phyloP scores from a whole-genome alignment of 2,329 filamentous ascomycete species.

The Thielaviopsis populi region DNA sequence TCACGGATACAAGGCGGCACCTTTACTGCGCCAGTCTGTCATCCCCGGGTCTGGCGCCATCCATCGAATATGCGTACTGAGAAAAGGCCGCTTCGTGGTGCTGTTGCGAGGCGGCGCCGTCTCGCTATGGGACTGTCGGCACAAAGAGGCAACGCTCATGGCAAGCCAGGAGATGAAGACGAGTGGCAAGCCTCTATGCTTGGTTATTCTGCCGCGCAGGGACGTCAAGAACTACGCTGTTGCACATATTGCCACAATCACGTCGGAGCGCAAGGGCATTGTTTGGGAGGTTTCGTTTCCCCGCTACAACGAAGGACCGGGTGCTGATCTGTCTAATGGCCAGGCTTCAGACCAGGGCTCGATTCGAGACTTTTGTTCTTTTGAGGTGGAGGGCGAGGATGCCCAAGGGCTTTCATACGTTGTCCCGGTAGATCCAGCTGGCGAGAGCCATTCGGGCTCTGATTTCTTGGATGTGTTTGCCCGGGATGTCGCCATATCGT shows the following conservation, averaged over 20 bases:
- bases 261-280: slow-evolving; percentile 60
- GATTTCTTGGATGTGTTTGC: slow-evolving; percentile 78
- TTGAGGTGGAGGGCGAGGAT: slow-evolving; percentile 47
- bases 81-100: slow-evolving; percentile 65
- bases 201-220: slow-evolving; percentile 55
- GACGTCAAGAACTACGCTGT: slow-evolving; percentile 41
- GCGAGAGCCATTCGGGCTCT: slow-evolving; percentile 52
- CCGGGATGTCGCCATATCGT: slow-evolving; percentile 72
- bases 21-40: slow-evolving; percentile 43
- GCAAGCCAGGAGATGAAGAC: slow-evolving; percentile 31
- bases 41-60: slow-evolving; percentile 57
- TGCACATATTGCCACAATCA: slow-evolving; percentile 68
- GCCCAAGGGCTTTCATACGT: slow-evolving; percentile 48
- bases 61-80: slow-evolving; percentile 62
- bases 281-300: slow-evolving; percentile 66
- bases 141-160: slow-evolving; percentile 42
- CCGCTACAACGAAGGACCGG: slow-evolving; percentile 24
- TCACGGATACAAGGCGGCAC: slow-evolving; percentile 34
- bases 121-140: slow-evolving; percentile 65
- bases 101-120: slow-evolving; percentile 59
- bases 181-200: slow-evolving; percentile 59
- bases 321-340: not conserved
- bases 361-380: slow-evolving; percentile 54
- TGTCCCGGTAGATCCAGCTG: slow-evolving; percentile 74
- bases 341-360: slow-evolving; percentile 15